Evolutionary conservation across 805 yeast species (phyloP).

Genomic region (Peterozyma toletana): DNA sequence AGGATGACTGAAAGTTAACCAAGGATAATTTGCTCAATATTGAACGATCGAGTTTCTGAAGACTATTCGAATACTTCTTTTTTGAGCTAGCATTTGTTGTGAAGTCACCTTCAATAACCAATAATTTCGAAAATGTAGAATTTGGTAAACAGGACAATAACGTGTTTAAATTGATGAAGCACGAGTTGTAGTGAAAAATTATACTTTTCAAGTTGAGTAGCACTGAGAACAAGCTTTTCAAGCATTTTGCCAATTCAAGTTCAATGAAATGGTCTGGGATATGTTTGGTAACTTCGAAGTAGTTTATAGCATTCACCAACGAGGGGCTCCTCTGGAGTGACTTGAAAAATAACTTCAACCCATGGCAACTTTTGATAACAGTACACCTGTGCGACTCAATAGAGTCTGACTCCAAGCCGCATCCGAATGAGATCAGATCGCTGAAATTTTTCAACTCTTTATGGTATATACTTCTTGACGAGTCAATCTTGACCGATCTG

Average conservation of each 20-base stretch:
- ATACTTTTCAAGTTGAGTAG: constrained; percentile 11
- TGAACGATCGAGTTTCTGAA: neutral
- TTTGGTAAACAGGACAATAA: constrained; percentile 5
- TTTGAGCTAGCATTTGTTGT: constrained; percentile 2
- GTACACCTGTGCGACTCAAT: constrained; percentile 3
- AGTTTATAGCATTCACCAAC: constrained; percentile 10
- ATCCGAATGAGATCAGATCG: constrained; percentile 10
- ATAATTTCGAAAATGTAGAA: constrained; percentile 1
- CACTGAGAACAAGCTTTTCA: constrained; percentile 11
- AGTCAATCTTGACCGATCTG: constrained; percentile 16
- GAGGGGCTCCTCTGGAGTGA: constrained; percentile 8
- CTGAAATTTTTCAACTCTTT: constrained; percentile 12
- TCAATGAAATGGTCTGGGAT: constrained; percentile 18
- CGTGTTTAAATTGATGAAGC: constrained; percentile 13
- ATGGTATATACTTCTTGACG: constrained; percentile 14
- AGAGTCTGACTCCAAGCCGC: neutral
- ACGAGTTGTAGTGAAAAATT: constrained; percentile 13
- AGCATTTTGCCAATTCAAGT: constrained; percentile 11
- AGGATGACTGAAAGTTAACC: constrained; percentile 6
- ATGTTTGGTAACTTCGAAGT: constrained; percentile 12
- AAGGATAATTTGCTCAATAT: constrained; percentile 7
- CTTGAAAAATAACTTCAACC: constrained; percentile 15
- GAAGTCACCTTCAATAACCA: constrained; percentile 12
- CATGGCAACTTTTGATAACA: constrained; percentile 15
- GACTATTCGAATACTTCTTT: constrained; percentile 6